Conservation (phyloP, 2,329 filamentous ascomycete genomes). For the Phoma herbarum region DNA sequence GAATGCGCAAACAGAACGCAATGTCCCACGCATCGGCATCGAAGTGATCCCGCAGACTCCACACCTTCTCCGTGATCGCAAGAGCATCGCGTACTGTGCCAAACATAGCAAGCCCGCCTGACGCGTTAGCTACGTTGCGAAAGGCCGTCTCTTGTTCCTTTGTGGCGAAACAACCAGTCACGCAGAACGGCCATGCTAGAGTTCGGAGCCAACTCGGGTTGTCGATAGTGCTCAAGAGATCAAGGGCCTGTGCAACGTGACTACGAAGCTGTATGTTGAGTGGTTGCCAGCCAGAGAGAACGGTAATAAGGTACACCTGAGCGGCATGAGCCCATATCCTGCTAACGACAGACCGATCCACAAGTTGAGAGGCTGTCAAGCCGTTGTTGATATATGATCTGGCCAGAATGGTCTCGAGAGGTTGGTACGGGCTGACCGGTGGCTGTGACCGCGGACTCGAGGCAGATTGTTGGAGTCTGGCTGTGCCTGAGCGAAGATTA, state of each 20-base stretch:
- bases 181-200: neutral
- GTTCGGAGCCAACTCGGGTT: neutral
- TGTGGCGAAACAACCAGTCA: neutral
- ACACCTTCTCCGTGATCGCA: constrained; percentile 49
- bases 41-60: constrained; percentile 23
- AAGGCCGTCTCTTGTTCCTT: neutral
- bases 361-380: neutral
- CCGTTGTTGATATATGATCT: neutral
- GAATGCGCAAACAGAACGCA: neutral
- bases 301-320: neutral
- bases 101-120: neutral
- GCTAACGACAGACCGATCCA: neutral
- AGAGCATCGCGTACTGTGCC: constrained; percentile 22
- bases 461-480: neutral
- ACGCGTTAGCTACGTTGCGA: neutral
- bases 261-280: neutral
- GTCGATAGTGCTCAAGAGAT: neutral
- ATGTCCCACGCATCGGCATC: constrained; percentile 10
- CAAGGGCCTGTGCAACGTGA: neutral
- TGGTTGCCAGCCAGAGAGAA: neutral
- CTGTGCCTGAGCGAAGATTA: neutral
- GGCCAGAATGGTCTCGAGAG: neutral
- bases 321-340: neutral
- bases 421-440: neutral
- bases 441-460: neutral